Evolutionary conservation across 805 yeast genomes (phyloP).

Genomic region (Spathaspora girioi): DNA sequence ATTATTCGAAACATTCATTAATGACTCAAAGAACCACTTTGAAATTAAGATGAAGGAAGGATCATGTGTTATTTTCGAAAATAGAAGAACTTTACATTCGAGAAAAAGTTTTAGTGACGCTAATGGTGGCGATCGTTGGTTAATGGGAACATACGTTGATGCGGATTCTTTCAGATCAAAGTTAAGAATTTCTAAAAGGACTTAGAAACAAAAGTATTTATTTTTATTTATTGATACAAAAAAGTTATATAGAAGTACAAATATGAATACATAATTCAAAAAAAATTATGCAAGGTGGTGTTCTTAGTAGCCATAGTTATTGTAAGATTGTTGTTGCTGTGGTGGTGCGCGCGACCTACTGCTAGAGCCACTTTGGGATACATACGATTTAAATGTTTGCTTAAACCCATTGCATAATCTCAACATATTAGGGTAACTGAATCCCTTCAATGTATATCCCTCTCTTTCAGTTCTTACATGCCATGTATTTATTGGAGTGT

Average conservation of each 20-base stretch:
- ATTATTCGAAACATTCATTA: conserved; percentile 57
- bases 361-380: conserved; percentile 12
- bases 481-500: conserved; percentile 74
- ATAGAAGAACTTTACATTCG: conserved; percentile 68
- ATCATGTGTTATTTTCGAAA: conserved; percentile 65
- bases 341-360: conserved; percentile 12
- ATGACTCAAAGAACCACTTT: conserved; percentile 50
- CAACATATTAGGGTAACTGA: conserved; percentile 84
- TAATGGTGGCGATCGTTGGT: conserved; percentile 57
- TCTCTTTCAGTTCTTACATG: conserved; percentile 86
- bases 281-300: not conserved
- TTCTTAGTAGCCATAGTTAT: conserved; percentile 18
- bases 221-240: not conserved
- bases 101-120: conserved; percentile 41
- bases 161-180: conserved; percentile 68
- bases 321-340: conserved; percentile 13
- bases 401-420: conserved; percentile 94
- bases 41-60: conserved; percentile 54
- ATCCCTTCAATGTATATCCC: conserved; percentile 77
- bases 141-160: conserved; percentile 74
- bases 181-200: conserved; percentile 28
- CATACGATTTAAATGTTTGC: conserved; percentile 45
- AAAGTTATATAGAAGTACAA: not conserved
- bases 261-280: not conserved
- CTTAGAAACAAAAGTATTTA: not conserved